Percentiles rank a stretch among this genome's conserved stretches.
These are phyloP conservation scores for Umbellularia californica DNA, from an alignment of 164 flowering plant genomes.

Conservation along the genomic window DNA sequence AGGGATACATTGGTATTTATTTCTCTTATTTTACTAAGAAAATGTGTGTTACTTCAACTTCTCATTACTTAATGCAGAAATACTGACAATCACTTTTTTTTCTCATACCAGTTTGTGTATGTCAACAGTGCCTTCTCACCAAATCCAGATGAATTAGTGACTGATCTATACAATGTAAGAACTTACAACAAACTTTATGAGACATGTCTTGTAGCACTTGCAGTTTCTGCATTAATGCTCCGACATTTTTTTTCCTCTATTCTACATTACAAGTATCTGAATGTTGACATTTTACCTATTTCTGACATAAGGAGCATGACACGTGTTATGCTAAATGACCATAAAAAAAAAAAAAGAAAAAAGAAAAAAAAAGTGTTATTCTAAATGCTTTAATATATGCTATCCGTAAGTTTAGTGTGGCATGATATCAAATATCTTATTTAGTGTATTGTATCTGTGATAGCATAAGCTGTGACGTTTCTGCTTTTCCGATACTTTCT, in stretches of 20 bases:
- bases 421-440: too few species aligned
- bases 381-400: too few species aligned
- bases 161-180: slow-evolving; percentile 81
- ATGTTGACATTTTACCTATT: neutral
- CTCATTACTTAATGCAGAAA: neutral
- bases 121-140: slow-evolving; percentile 97
- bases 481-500: too few species aligned
- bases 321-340: too few species aligned
- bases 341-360: too few species aligned
- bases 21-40: neutral
- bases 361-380: too few species aligned
- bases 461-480: too few species aligned
- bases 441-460: too few species aligned
- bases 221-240: neutral
- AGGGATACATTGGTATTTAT: slow-evolving; percentile 72
- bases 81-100: slow-evolving; percentile 4
- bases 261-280: neutral
- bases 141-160: slow-evolving; percentile 83
- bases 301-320: too few species aligned
- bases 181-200: neutral
- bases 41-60: neutral
- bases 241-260: neutral
- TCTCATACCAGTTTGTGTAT: slow-evolving; percentile 63
- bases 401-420: too few species aligned
- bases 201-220: neutral